Evolutionary conservation across 106 monocot genomes (phyloP), one percentile per base, ranked within the genome.

Genomic region (Dendrobium catenatum): DNA sequence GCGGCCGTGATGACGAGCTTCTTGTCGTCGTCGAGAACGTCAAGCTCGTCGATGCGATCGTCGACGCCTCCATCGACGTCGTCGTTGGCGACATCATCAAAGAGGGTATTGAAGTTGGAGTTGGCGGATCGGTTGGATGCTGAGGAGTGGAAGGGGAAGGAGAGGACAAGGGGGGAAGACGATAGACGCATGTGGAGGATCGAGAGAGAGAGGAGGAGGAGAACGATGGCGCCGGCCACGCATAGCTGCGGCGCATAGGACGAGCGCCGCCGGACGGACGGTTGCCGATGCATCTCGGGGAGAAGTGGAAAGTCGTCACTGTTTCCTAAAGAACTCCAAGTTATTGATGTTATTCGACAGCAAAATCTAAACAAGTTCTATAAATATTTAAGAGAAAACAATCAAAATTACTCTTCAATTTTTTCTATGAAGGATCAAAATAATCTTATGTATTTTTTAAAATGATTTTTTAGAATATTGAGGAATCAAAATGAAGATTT

Each of bases 101-200:
- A 80, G 29, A 84, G 48, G 29, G 79, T 55, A 79, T 72, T 68
- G 46, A 40, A 26, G 66, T 73, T 42, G 55, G 81, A 6, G 10
- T 66, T 18, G 7, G 24, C 64, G 44, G 78, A 67, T 13, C 9
- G 55, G 51, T 59, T 64, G 42, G 73, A 44, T 18, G 56, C 0
- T 24, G 40, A 27, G 61, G 72, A 68, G 5, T 54, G 42, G 48
- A 66, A 77, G 31, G 64, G 42, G 15, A 73, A 77, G 70, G 46
- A 18, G 51, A 78, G 37, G 78, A 51, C 72, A 29, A 40, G 55
- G 44, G 82, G 59, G 22, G 89, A 82, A 70, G 88, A 86, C 46
- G 88, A 87, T 66, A 90, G 87, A 81, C 88, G 94, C 68, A 80
- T 85, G 83, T 90, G 88, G 82, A 92, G 92, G 48, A 89, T 87